Conservation (phyloP, 345 rosid species). For the Gossypium herbaceum region DNA sequence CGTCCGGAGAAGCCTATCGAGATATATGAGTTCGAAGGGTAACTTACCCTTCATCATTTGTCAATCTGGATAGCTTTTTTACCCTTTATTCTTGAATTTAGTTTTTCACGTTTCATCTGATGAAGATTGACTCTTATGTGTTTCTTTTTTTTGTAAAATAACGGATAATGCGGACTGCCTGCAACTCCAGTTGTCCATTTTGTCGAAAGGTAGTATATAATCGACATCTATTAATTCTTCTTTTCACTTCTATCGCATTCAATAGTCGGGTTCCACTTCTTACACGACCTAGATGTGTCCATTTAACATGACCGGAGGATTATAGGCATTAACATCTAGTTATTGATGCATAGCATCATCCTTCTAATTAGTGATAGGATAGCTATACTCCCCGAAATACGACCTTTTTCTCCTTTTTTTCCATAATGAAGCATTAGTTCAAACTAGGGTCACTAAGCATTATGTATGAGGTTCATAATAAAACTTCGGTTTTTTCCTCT, state of each 20-base stretch:
- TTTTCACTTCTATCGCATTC: background rate
- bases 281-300: background rate
- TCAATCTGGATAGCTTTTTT: background rate
- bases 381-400: background rate
- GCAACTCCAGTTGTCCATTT: slow-evolving; percentile 79
- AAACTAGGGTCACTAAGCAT: background rate
- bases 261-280: background rate
- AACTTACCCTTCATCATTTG: background rate
- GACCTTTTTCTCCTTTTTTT: background rate
- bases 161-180: slow-evolving; percentile 25
- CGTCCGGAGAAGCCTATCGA: slow-evolving; percentile 91
- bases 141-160: slow-evolving; percentile 14
- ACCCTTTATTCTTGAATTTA: background rate
- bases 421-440: background rate
- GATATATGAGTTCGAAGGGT: slow-evolving; percentile 96
- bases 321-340: background rate
- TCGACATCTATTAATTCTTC: background rate
- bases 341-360: background rate
- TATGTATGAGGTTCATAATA: background rate
- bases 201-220: slow-evolving; percentile 78
- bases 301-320: background rate
- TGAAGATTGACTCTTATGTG: slow-evolving; percentile 18
- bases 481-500: background rate
- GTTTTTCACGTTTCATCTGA: slow-evolving; percentile 9
- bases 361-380: slow-evolving; percentile 2